Percentiles rank a stretch among this genome's conserved stretches.
Conservation (phyloP, 331 rosid genomes). For the Arachis monticola region DNA sequence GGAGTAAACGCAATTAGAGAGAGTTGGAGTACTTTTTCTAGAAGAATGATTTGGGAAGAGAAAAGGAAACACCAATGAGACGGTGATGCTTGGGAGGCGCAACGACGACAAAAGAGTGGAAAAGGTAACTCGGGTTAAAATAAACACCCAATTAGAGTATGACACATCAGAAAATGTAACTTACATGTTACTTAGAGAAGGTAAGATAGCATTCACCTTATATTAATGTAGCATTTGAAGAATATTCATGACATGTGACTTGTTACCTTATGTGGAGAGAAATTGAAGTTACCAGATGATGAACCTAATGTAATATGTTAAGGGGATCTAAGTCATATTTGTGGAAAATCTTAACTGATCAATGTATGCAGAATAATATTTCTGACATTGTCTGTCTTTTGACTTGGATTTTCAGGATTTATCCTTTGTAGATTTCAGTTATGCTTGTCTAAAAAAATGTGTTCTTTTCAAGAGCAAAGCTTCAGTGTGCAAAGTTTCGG, state of each 20-base stretch:
- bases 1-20: no score
- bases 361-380: constrained; percentile 22
- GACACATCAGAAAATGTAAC: no score
- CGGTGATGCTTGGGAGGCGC: no score
- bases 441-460: constrained; percentile 83
- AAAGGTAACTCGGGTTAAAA: no score
- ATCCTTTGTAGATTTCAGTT: constrained; percentile 84
- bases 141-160: no score
- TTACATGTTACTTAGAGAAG: no score
- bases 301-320: neutral
- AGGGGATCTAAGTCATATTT: constrained; percentile 18
- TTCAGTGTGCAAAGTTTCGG: constrained; percentile 86
- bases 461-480: constrained; percentile 89
- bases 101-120: no score
- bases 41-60: no score
- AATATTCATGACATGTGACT: constrained; percentile 4
- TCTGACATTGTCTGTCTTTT: constrained; percentile 26
- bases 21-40: no score
- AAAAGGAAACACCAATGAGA: no score
- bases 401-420: constrained; percentile 70
- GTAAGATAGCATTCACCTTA: no score
- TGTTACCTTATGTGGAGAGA: constrained; percentile 5
- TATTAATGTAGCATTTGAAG: constrained; percentile 18
- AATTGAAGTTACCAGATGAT: constrained; percentile 1
- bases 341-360: neutral